Evolutionary conservation across 345 rosid genomes (phyloP).

Genomic region (Rubroshorea leprosula): DNA sequence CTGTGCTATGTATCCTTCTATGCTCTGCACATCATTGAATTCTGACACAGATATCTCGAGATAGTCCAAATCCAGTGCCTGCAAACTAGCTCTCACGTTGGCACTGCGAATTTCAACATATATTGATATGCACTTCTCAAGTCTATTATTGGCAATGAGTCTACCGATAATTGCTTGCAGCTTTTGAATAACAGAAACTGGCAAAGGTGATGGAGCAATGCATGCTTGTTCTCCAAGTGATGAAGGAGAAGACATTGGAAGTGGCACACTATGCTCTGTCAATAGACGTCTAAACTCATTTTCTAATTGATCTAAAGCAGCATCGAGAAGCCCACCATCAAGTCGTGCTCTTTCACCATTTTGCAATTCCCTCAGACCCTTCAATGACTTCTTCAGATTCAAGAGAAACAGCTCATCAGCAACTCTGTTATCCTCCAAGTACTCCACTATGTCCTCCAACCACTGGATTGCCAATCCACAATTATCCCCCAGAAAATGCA

Average conservation of each 20-base stretch:
- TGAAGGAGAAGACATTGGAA: conserved; percentile 69
- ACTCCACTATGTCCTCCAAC: conserved; percentile 98
- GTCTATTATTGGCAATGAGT: conserved; percentile 74
- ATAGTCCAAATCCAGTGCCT: conserved; percentile 87
- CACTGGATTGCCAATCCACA: conserved; percentile 96
- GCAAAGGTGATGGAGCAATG: conserved; percentile 86
- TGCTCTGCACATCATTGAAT: conserved; percentile 84
- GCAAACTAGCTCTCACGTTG: conserved; percentile 87
- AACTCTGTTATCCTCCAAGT: conserved; percentile 72
- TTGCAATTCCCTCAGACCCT: conserved; percentile 55
- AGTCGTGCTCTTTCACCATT: conserved; percentile 36
- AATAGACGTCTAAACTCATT: conserved; percentile 66
- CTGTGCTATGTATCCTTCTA: conserved; percentile 73
- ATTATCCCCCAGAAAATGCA: conserved; percentile 84
- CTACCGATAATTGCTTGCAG: conserved; percentile 90
- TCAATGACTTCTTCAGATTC: conserved; percentile 61
- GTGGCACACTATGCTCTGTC: conserved; percentile 80
- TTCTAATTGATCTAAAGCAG: conserved; percentile 77
- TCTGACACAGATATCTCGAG: conserved; percentile 85
- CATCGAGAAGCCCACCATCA: conserved; percentile 86
- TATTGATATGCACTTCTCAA: conserved; percentile 72
- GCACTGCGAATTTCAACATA: conserved; percentile 84
- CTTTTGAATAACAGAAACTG: conserved; percentile 79
- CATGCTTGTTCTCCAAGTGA: conserved; percentile 58
- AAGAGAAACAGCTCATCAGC: conserved; percentile 73